Base-by-base conservation (phyloP, 495 filamentous ascomycete genomes). In the Tuber microsphaerosporum region DNA sequence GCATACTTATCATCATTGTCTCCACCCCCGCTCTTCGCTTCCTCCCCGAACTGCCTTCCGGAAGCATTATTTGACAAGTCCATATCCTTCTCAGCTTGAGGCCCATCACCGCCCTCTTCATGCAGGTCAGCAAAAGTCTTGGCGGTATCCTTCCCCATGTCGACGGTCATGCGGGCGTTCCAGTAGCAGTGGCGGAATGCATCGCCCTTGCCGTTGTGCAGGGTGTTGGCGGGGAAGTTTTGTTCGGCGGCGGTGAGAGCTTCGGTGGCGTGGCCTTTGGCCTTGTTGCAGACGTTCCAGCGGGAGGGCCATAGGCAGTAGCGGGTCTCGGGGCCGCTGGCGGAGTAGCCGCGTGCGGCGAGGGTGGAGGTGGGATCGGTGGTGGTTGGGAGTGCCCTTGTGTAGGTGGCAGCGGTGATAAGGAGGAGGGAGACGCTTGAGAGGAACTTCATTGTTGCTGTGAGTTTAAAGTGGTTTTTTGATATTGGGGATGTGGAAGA, bases 101-200 rank as follows among this genome's bases (percentile, higher is more conserved):
- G 74, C 2, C 70, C 70, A 26, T 20, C 51, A 16, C 71, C 43
- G 31, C 71, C 74, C 16, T 42, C 72, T 26, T 75, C 71, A 43
- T 75, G 74, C 19, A 37, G 39, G n/a, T 75, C 71, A 14, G n/a
- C 74, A n/a, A 75, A 48, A 8, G 19, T 43, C 71, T 75, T 75
- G 0, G 71, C 74, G 0, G 73, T 74, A 9, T 9, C 41, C 20
- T 43, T 26, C 2, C 74, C 74, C 34, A 75, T 51, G 42, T 75
- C 72, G 71, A 75, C 73, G 5, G 74, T 45, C 74, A 75, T 75
- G 72, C 71, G 71, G 34, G 74, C 74, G 39, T 61, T 75, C 74
- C 74, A 75, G 71, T 75, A 75, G 37, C 74, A 75, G 42, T 75
- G 74, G 71, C 74, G 74, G 71, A 75, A 75, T 16, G 74, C 74